Evolutionary conservation across 306 rosid genomes (phyloP).

Genomic region (Abrus precatorius): DNA sequence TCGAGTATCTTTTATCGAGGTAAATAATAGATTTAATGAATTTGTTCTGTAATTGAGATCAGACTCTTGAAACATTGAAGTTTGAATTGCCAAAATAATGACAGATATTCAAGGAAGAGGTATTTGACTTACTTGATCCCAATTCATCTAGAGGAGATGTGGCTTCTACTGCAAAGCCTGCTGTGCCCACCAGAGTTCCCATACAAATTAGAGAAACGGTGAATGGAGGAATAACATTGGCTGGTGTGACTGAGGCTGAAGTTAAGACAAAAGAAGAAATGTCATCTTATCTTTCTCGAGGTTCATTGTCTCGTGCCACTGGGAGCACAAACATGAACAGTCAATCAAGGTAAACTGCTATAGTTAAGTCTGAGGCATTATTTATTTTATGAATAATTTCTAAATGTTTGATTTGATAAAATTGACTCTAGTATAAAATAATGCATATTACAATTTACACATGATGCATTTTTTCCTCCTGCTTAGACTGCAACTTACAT

Average conservation of each 20-base stretch:
- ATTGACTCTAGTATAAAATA: not conserved
- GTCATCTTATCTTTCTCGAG: constrained; percentile 83
- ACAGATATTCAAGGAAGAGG: constrained; percentile 98
- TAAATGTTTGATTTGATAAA: not conserved
- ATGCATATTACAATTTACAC: not conserved
- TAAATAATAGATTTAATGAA: constrained; percentile 36
- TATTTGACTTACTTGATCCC: constrained; percentile 87
- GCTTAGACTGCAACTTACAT: constrained; percentile 36
- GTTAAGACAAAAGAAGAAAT: constrained; percentile 92
- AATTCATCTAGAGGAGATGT: constrained; percentile 67
- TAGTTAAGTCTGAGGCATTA: not conserved
- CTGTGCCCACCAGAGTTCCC: constrained; percentile 74
- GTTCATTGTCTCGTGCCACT: constrained; percentile 91
- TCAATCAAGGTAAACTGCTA: constrained; percentile 78
- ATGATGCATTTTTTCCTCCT: constrained; percentile 33
- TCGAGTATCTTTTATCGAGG: constrained; percentile 97
- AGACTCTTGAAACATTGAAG: constrained; percentile 20
- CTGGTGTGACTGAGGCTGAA: constrained; percentile 94
- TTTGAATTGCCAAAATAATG: constrained; percentile 23
- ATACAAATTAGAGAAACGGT: constrained; percentile 92
- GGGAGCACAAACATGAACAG: constrained; percentile 98
- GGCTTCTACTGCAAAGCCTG: constrained; percentile 54
- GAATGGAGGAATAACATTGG: constrained; percentile 93
- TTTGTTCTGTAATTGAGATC: constrained; percentile 3
- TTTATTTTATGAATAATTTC: not conserved